Base-by-base conservation (phyloP, 148 eudicot species). In the Chenopodium quinoa region DNA sequence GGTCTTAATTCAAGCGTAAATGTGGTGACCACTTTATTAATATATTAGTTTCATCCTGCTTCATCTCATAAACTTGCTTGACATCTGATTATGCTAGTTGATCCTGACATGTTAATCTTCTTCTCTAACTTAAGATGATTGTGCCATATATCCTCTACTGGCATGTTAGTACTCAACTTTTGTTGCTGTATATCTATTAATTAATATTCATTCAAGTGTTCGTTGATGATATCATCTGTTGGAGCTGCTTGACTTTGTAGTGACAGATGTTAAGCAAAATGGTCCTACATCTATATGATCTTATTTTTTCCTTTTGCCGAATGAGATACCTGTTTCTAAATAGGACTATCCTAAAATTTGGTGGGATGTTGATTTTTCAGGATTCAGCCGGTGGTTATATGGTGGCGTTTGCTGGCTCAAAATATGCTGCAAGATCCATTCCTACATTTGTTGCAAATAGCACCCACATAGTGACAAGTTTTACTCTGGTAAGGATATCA, bases 351-450 rank as follows among this genome's bases (percentile, higher is more conserved):
- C 27, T 70, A 54, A 12, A 64, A 29, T n/a, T 78, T 23, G 34
- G 58, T 34, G 12, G 25, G 7, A 29, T 69, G 54, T 17, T 72
- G 47, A 20, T 64, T 27, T 82, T 75, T 27, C 89, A 97, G 97
- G 94, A 88, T 76, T 79, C 89, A 54, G 34, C 46, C 71, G 98
- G 97, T 85, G 97, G 96, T 27, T 92, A 84, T 83, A 94, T 97
- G 98, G 97, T 91, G 71, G 99, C 98, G 80, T 97, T 97, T 91
- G 94, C 97, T 81, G 99, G 99, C 75, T 87, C 91, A 71, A 97
- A 89, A 83, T 97, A 92, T 80, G 99, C 98, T 80, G 98, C 99
- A 25, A 90, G 97, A 80, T 97, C 99, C 56, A 62, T 79, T 78
- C 97, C 98, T 75, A 91, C 91, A 50, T 94, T 97, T 78, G 93